phyloP scores from a whole-genome alignment of 2,329 filamentous ascomycete species.

The Tolypocladium guangdongense region DNA sequence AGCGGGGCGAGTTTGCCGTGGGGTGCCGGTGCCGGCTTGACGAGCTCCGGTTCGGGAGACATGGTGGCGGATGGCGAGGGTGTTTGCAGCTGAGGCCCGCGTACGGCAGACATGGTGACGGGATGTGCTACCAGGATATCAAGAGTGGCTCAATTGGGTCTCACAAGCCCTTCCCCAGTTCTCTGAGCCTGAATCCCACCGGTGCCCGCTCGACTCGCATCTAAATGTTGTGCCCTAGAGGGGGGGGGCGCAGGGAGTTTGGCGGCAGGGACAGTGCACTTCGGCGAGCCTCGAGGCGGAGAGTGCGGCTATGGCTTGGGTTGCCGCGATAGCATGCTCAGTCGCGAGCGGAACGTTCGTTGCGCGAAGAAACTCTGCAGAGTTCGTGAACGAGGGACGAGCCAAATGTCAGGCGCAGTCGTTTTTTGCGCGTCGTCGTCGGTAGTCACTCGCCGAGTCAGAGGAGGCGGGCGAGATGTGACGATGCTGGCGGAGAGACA shows the following conservation, averaged over 20 bases:
- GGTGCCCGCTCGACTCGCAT: constrained; percentile 9
- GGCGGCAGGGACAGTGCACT: background rate
- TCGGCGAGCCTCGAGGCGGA: background rate
- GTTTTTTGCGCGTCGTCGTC: background rate
- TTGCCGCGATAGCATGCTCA: background rate
- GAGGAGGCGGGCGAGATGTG: background rate
- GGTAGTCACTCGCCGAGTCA: background rate
- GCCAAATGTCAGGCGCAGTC: background rate
- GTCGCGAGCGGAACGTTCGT: background rate
- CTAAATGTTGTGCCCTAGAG: constrained; percentile 2
- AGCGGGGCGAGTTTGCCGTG: constrained; percentile 18
- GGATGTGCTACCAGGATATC: constrained; percentile 3
- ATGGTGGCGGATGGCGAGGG: constrained; percentile 4
- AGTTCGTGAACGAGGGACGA: background rate
- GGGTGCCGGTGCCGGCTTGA: constrained; percentile 14
- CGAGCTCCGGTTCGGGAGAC: constrained; percentile 16
- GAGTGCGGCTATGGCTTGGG: background rate
- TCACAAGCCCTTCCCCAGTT: constrained; percentile 8
- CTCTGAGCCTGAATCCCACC: constrained; percentile 7
- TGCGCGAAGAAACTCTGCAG: background rate
- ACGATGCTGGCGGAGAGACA: background rate
- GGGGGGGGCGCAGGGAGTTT: background rate
- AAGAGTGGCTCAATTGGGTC: constrained; percentile 8
- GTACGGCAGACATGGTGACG: constrained; percentile 20
- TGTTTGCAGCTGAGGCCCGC: constrained; percentile 7